phyloP scores from a whole-genome alignment of 78 protist genomes.

The Dictyostelium discoideum region DNA sequence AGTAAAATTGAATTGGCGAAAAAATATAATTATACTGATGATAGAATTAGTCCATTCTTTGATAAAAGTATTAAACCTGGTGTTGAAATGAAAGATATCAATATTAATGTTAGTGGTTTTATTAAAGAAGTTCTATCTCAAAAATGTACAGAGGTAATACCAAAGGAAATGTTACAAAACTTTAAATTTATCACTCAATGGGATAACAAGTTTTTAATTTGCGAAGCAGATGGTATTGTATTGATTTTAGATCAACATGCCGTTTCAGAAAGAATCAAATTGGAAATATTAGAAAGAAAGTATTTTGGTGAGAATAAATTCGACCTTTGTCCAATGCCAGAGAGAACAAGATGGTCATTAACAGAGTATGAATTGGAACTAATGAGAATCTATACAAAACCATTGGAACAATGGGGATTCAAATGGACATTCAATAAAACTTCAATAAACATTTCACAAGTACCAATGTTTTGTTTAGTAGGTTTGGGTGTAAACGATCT shows the following conservation, averaged over 20 bases:
- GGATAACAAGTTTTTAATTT: slow-evolving; percentile 42
- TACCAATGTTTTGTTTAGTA: slow-evolving; percentile 43
- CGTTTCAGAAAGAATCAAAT: slow-evolving; percentile 55
- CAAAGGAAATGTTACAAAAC: slow-evolving; percentile 7
- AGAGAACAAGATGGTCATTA: slow-evolving; percentile 34
- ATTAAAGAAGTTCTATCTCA: neutral
- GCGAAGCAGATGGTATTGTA: slow-evolving; percentile 41
- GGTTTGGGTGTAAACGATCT: slow-evolving; percentile 36
- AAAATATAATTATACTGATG: neutral
- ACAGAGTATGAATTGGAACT: slow-evolving; percentile 46
- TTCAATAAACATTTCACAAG: neutral
- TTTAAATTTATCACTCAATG: slow-evolving; percentile 48
- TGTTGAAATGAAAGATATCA: neutral
- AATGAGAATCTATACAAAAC: neutral
- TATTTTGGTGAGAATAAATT: slow-evolving; percentile 5
- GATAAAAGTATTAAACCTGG: slow-evolving; percentile 8
- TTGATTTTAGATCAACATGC: slow-evolving; percentile 72
- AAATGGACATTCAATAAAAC: neutral
- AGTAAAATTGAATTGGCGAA: neutral
- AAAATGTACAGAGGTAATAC: neutral
- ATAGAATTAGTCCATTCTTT: slow-evolving; percentile 22
- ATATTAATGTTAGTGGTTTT: neutral
- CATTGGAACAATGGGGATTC: slow-evolving; percentile 34
- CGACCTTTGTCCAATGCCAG: slow-evolving; percentile 56
- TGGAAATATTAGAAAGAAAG: slow-evolving; percentile 19